These are phyloP conservation scores for Fraxinus platypoda DNA, from an alignment of 305 asterid species.

Conservation along the genomic window DNA sequence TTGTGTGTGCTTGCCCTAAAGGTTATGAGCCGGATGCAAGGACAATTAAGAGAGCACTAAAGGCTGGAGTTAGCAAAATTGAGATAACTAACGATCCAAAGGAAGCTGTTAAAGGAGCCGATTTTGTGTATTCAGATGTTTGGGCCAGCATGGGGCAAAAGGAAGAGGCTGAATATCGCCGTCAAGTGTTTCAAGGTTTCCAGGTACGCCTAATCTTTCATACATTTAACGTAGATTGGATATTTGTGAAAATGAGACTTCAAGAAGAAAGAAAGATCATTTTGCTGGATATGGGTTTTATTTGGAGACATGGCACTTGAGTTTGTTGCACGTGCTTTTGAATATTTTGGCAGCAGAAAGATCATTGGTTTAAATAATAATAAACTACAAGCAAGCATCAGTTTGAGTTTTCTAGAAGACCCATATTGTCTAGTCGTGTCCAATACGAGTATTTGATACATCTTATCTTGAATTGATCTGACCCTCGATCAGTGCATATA, in stretches of 20 bases:
- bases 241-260: not conserved
- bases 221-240: not conserved
- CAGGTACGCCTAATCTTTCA: conserved; percentile 50
- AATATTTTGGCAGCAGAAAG: not conserved
- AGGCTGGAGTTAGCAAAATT: conserved; percentile 79
- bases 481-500: not conserved
- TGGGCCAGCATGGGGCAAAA: conserved; percentile 99
- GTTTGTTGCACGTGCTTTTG: not conserved
- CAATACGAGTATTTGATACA: not conserved
- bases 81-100: conserved; percentile 84
- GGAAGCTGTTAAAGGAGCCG: conserved; percentile 93
- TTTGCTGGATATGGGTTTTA: not conserved
- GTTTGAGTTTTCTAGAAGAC: not conserved
- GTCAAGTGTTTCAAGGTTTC: conserved; percentile 80
- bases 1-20: conserved; percentile 87
- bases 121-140: conserved; percentile 90
- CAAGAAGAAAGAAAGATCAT: not conserved
- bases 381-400: not conserved
- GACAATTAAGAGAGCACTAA: conserved; percentile 61
- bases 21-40: conserved; percentile 84
- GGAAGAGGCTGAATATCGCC: conserved; percentile 95
- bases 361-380: not conserved
- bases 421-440: not conserved
- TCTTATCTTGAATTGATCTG: not conserved
- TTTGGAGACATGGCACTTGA: not conserved